Conservation (phyloP, 2,329 filamentous ascomycete species). For the Penicillium sp. region DNA sequence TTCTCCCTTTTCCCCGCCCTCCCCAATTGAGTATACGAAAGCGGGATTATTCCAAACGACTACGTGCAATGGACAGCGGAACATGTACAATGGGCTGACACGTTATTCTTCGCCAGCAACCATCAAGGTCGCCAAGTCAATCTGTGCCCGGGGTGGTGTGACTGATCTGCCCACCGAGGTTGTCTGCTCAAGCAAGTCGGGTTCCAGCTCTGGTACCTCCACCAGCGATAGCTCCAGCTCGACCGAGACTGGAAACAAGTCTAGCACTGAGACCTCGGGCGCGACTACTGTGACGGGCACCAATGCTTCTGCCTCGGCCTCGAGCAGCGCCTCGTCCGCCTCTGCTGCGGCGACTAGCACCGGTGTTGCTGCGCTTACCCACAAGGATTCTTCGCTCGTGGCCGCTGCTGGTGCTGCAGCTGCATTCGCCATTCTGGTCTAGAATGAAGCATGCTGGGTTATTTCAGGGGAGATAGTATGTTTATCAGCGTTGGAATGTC, state of each 20-base stretch:
- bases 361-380: conserved; percentile 17
- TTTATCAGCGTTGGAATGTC: background rate
- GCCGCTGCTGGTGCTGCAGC: conserved; percentile 27
- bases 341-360: conserved; percentile 24
- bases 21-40: background rate
- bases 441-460: background rate
- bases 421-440: conserved; percentile 25
- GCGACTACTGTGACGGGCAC: conserved; percentile 13
- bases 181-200: conserved; percentile 18
- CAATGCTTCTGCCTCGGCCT: conserved; percentile 9
- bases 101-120: conserved; percentile 20
- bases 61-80: background rate
- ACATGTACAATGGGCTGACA: background rate
- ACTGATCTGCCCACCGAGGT: conserved; percentile 29
- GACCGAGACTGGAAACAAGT: conserved; percentile 2
- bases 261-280: conserved; percentile 7
- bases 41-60: background rate
- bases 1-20: background rate
- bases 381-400: conserved; percentile 22
- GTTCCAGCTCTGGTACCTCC: background rate
- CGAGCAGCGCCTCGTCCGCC: conserved; percentile 7
- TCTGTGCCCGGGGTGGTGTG: conserved; percentile 34
- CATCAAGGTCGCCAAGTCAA: conserved; percentile 29
- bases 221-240: background rate
- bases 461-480: background rate